Percentiles rank a stretch among this genome's conserved stretches.
Conservation (phyloP, 2,329 filamentous ascomycete genomes). For the Ceratocystiopsis sp. region DNA sequence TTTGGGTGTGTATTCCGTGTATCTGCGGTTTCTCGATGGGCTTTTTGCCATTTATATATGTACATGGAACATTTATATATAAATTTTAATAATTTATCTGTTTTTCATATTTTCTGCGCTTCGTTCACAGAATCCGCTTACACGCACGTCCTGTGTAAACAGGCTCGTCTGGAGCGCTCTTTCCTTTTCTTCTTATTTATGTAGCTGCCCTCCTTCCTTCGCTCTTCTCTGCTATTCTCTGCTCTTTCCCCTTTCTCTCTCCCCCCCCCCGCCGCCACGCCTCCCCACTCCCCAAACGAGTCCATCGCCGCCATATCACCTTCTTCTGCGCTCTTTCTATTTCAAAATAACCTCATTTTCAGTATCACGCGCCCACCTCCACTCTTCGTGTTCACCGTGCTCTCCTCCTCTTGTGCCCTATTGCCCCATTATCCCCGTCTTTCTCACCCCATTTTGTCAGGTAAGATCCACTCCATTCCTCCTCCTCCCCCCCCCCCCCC, state of each 20-base stretch:
- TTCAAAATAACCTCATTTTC: not conserved
- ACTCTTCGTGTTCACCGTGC: not conserved
- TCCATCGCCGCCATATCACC: too few species aligned
- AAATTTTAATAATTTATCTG: too few species aligned
- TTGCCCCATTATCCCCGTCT: not conserved
- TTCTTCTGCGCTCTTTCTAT: not conserved
- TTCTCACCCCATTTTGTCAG: not conserved
- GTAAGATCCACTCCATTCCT: not conserved
- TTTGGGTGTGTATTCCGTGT: too few species aligned
- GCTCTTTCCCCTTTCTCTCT: not conserved
- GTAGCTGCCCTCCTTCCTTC: not conserved
- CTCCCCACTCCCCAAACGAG: not conserved
- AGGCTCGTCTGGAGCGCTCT: not conserved
- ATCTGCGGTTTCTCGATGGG: too few species aligned
- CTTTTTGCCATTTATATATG: too few species aligned
- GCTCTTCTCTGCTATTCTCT: not conserved
- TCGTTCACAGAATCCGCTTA: too few species aligned
- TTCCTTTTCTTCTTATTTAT: not conserved
- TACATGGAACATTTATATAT: too few species aligned
- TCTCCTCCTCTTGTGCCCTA: not conserved
- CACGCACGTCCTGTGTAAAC: too few species aligned
- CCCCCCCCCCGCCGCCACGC: not conserved
- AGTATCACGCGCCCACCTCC: not conserved
- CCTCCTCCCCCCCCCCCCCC: not conserved
- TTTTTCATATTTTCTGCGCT: too few species aligned